These are phyloP conservation scores for Botrytis fabae DNA, from an alignment of 2,329 filamentous ascomycete genomes.

Conservation along the genomic window DNA sequence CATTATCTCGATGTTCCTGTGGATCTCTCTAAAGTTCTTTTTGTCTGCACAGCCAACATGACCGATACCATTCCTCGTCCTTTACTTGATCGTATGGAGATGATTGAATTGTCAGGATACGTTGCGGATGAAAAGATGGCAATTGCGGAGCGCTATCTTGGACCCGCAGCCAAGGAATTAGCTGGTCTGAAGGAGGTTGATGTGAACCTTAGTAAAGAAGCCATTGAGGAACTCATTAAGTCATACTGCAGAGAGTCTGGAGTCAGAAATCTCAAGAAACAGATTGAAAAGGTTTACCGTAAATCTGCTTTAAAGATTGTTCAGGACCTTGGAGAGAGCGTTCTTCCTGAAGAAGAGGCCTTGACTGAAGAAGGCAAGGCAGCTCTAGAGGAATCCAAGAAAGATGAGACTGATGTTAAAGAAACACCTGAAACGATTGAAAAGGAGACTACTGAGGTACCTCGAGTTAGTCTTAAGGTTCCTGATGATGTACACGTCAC, in stretches of 20 bases:
- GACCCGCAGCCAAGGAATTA: constrained; percentile 90
- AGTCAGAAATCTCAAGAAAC: constrained; percentile 97
- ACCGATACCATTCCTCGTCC: constrained; percentile 96
- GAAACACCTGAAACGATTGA: constrained; percentile 57
- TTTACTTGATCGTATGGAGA: constrained; percentile 93
- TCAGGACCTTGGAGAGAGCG: constrained; percentile 85
- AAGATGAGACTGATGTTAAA: constrained; percentile 62
- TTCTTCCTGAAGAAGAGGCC: constrained; percentile 75
- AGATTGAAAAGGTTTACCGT: constrained; percentile 98
- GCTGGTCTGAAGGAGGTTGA: constrained; percentile 88
- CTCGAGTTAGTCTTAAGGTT: constrained; percentile 76
- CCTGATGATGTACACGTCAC: constrained; percentile 83
- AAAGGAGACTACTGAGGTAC: constrained; percentile 61
- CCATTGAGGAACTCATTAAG: constrained; percentile 96
- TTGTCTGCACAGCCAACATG: constrained; percentile 99
- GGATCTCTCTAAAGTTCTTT: constrained; percentile 94
- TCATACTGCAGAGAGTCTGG: constrained; percentile 97
- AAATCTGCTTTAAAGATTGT: constrained; percentile 98
- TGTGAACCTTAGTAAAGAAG: constrained; percentile 80
- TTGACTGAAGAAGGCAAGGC: constrained; percentile 83
- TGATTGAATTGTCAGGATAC: constrained; percentile 94
- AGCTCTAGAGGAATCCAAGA: constrained; percentile 68
- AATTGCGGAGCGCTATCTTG: constrained; percentile 90
- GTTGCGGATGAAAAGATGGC: constrained; percentile 99
- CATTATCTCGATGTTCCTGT: constrained; percentile 99